Conservation (phyloP, 495 filamentous ascomycete genomes). For the Hyaloscypha variabilis region DNA sequence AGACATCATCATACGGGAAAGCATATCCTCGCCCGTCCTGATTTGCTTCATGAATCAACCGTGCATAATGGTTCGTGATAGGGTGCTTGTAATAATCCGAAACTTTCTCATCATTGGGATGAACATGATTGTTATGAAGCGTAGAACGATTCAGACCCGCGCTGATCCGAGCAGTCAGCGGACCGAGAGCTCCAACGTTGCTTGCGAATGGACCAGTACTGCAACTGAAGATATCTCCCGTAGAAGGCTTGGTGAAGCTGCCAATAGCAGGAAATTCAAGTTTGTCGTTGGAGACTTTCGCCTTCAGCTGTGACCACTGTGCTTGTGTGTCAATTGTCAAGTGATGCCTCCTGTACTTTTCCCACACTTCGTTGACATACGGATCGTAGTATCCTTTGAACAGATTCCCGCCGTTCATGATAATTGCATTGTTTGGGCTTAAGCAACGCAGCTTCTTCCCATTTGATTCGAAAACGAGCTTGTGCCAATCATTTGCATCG, state of each 20-base stretch:
- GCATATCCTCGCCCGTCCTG: slow-evolving; percentile 69
- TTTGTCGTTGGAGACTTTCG: slow-evolving; percentile 47
- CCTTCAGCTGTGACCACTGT: slow-evolving; percentile 46
- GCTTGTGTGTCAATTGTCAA: slow-evolving; percentile 38
- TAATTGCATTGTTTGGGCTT: slow-evolving; percentile 67
- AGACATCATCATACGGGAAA: slow-evolving; percentile 78
- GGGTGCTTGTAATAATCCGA: slow-evolving; percentile 58
- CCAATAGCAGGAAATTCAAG: slow-evolving; percentile 46
- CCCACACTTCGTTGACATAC: slow-evolving; percentile 71
- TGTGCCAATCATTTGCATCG: slow-evolving; percentile 65
- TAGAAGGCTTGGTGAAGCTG: slow-evolving; percentile 58
- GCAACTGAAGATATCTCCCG: slow-evolving; percentile 71
- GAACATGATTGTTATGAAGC: slow-evolving; percentile 48
- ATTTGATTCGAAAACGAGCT: slow-evolving; percentile 51
- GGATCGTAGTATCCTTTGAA: slow-evolving; percentile 64
- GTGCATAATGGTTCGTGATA: slow-evolving; percentile 72
- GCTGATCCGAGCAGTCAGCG: slow-evolving; percentile 58
- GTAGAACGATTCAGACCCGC: slow-evolving; percentile 73
- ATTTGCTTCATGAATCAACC: slow-evolving; percentile 66
- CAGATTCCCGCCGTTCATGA: slow-evolving; percentile 55
- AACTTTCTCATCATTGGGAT: slow-evolving; percentile 56
- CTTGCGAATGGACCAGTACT: slow-evolving; percentile 67
- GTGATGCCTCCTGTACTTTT: slow-evolving; percentile 50
- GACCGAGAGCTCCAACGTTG: slow-evolving; percentile 51
- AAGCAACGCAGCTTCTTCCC: slow-evolving; percentile 62